These are phyloP conservation scores for Botrytis cinerea DNA, from an alignment of 2,329 filamentous ascomycete species.

Conservation along the genomic window DNA sequence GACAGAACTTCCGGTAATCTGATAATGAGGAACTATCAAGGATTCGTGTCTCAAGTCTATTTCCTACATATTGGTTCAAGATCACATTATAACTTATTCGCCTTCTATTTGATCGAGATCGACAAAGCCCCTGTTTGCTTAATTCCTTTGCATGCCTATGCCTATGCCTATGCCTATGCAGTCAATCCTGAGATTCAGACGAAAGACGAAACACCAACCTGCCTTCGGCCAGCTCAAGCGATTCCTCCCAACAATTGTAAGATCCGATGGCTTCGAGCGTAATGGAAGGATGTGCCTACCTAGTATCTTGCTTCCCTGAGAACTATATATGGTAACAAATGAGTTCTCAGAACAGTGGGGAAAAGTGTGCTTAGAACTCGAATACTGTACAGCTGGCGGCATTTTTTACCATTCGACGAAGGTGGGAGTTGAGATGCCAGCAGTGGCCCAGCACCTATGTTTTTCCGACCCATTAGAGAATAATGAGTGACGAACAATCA, in stretches of 20 bases:
- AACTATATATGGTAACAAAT: not conserved
- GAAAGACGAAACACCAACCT: not conserved
- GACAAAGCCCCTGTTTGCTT: conserved; percentile 14
- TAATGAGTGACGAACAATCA: conserved; percentile 14
- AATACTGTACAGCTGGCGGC: conserved; percentile 10
- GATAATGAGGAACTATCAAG: conserved; percentile 13
- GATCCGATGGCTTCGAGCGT: not conserved
- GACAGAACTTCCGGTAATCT: conserved; percentile 12
- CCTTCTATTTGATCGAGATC: conserved; percentile 13
- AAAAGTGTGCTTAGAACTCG: not conserved
- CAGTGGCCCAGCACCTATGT: not conserved
- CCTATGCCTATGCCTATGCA: not conserved
- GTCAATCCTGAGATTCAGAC: not conserved
- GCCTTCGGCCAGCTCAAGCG: not conserved
- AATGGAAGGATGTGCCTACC: not conserved
- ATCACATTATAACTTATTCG: not conserved
- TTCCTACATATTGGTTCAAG: conserved; percentile 14
- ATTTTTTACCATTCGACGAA: not conserved
- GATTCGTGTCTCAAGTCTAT: conserved; percentile 17
- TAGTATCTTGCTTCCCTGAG: not conserved
- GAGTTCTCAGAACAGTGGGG: not conserved
- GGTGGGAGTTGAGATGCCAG: conserved; percentile 1
- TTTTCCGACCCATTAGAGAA: conserved; percentile 4
- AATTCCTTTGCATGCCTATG: conserved; percentile 7
- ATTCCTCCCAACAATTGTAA: not conserved